phyloP scores from a whole-genome alignment of 140 eudicot genomes.

The Oenanthe javanica region DNA sequence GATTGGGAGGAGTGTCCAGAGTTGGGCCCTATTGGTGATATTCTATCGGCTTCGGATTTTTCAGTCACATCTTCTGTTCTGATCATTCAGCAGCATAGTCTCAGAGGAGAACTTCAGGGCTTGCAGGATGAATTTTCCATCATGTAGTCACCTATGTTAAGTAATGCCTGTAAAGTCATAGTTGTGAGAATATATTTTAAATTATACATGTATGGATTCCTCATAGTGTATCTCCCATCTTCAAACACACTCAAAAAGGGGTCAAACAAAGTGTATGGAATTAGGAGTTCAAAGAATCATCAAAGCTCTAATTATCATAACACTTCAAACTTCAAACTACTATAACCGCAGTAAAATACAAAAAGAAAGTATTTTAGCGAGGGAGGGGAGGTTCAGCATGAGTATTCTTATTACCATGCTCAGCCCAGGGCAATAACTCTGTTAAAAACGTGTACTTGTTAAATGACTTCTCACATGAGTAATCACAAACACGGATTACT shows the following conservation, averaged over 20 bases:
- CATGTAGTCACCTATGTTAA: conserved; percentile 27
- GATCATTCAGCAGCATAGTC: conserved; percentile 80
- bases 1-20: conserved; percentile 97
- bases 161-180: neutral
- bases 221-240: neutral
- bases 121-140: conserved; percentile 69
- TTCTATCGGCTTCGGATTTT: conserved; percentile 66
- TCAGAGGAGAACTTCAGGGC: conserved; percentile 61
- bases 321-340: neutral
- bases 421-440: too few species aligned
- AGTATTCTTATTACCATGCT: neutral
- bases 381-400: neutral
- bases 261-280: neutral
- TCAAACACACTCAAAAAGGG: neutral
- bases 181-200: neutral
- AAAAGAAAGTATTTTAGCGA: neutral
- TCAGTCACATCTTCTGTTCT: conserved; percentile 68
- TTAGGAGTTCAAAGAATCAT: neutral
- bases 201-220: neutral
- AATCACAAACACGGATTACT: too few species aligned
- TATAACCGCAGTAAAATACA: neutral
- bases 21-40: conserved; percentile 92
- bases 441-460: neutral
- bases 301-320: neutral
- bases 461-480: neutral